Evolutionary conservation across 306 rosid genomes (phyloP), one percentile per base, ranked within the genome.

Genomic region (Begonia peltatifolia): DNA sequence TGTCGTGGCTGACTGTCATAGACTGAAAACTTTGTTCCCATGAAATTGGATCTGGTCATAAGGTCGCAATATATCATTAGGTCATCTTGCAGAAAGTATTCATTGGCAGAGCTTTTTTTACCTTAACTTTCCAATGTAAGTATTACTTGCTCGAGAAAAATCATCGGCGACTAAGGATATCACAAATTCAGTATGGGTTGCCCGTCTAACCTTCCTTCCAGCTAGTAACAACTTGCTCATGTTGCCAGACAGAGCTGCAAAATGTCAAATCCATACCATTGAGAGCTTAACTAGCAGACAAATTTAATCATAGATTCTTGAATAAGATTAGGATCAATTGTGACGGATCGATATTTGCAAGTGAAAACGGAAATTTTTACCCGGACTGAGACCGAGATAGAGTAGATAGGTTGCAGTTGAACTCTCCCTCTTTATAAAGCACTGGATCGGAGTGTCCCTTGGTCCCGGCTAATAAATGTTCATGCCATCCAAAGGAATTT

Each of bases 351-450:
- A 44, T 44, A 44, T 44, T 44, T 1, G 14, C 48, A 44, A 44
- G 48, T 10, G 14, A 44, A 11, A 44, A 44, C 48, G 12, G 14
- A 44, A 10, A n/a, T 25, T 76, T 95, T 79, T 89, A 89, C 97
- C 95, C 13, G 97, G 97, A 68, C 90, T 83, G 7, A 80, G 65
- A 64, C 97, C 97, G 43, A 89, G 95, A 73, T 80, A 89, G 35
- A 89, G 84, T 48, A 68, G 58, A 67, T 68, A 89, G 36, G 87
- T 89, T 2, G 97, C 76, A 61, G 94, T 68, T 50, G 55, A 66
- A 64, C 89, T 82, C 55, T 85, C 95, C 77, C 97, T 85, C 74
- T 77, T 78, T 9, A 89, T 89, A 76, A 78, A 85, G 65, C 97
- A 89, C 69, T 89, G 95, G 59, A 85, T 80, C 30, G 89, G 81